Conservation (phyloP, 225 moss, liverwort and hornwort species). For the Sphagnum tenellum region DNA sequence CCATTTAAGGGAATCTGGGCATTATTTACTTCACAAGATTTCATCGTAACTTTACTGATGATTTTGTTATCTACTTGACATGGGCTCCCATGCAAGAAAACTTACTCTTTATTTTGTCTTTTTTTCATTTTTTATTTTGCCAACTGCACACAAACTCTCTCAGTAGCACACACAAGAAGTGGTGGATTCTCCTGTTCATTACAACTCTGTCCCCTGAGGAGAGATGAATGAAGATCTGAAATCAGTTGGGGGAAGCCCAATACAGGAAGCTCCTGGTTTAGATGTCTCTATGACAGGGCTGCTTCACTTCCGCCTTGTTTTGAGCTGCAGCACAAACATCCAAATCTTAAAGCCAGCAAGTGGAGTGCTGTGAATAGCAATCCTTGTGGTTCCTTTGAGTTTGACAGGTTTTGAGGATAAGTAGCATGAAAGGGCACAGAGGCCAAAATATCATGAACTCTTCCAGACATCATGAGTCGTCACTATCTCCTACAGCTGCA, state of each 20-base stretch:
- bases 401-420: conserved; percentile 37
- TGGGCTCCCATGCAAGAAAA: too few relatives aligned
- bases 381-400: conserved; percentile 72
- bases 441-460: conserved; percentile 62
- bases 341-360: conserved; percentile 68
- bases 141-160: conserved; percentile 35
- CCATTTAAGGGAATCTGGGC: too few relatives aligned
- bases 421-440: conserved; percentile 71
- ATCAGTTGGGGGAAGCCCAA: conserved; percentile 9
- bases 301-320: conserved; percentile 12
- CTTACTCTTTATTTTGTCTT: too few relatives aligned
- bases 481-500: conserved; percentile 53
- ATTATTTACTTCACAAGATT: too few relatives aligned
- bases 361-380: conserved; percentile 71
- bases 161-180: conserved; percentile 40
- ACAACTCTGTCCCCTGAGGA: background rate
- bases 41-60: too few relatives aligned
- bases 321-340: conserved; percentile 46
- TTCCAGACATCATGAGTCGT: conserved; percentile 47
- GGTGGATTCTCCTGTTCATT: conserved; percentile 31
- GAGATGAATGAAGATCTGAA: conserved; percentile 15
- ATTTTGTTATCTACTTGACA: too few relatives aligned
- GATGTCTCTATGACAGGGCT: conserved; percentile 10
- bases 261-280: conserved; percentile 5
- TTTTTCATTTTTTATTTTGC: conserved; percentile 4